Conservation (phyloP, 2,329 filamentous ascomycete genomes). For the Fusarium devonianum region DNA sequence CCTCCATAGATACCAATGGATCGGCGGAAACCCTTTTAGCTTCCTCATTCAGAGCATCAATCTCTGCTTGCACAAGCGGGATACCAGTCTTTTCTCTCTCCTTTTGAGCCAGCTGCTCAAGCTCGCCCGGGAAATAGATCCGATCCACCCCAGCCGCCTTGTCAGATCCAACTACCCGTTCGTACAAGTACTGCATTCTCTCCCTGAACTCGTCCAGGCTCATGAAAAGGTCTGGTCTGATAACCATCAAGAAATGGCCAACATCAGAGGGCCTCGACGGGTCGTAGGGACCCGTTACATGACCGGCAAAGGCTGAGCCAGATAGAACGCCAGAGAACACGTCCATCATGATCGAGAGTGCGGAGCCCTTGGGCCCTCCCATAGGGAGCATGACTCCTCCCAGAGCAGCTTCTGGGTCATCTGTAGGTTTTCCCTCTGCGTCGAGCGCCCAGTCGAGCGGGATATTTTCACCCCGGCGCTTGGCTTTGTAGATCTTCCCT, state of each 20-base stretch:
- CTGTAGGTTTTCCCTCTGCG: slow-evolving; percentile 70
- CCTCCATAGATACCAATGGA: slow-evolving; percentile 16
- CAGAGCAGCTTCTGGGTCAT: slow-evolving; percentile 74
- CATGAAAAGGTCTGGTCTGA: slow-evolving; percentile 80
- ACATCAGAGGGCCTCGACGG: slow-evolving; percentile 72
- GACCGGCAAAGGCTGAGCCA: slow-evolving; percentile 78
- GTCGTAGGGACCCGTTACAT: slow-evolving; percentile 80
- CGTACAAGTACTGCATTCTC: slow-evolving; percentile 64
- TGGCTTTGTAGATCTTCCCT: slow-evolving; percentile 77
- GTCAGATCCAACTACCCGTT: slow-evolving; percentile 60
- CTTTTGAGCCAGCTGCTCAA: slow-evolving; percentile 63
- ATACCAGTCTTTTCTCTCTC: slow-evolving; percentile 63
- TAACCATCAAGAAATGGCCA: slow-evolving; percentile 75
- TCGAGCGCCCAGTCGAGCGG: slow-evolving; percentile 79
- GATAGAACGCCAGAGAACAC: slow-evolving; percentile 83
- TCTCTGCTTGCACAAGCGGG: slow-evolving; percentile 63
- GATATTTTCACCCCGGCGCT: slow-evolving; percentile 72
- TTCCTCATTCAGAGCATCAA: slow-evolving; percentile 63
- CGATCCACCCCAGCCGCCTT: slow-evolving; percentile 63
- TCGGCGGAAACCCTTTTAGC: slow-evolving; percentile 53
- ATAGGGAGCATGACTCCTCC: slow-evolving; percentile 85
- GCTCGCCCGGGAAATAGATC: slow-evolving; percentile 69
- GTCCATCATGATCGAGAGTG: slow-evolving; percentile 84
- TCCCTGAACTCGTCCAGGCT: slow-evolving; percentile 71
- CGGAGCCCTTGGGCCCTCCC: slow-evolving; percentile 84